Base-by-base conservation (phyloP, 2,329 filamentous ascomycete species). In the Cordyceps cateniannulata region DNA sequence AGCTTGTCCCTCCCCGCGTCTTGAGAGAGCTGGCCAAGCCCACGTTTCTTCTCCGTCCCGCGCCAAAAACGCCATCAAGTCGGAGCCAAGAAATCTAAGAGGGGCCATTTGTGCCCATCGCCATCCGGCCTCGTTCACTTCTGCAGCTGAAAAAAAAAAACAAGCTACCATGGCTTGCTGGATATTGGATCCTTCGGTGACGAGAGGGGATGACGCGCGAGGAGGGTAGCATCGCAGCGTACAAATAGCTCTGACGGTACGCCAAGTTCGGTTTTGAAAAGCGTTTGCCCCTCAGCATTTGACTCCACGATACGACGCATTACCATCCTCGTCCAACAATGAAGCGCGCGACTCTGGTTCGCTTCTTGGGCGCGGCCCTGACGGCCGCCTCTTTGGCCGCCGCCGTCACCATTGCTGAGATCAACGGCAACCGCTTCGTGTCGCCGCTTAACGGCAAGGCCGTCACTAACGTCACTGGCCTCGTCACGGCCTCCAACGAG, bases 401-500 rank as follows among this genome's bases (percentile, higher is more conserved):
- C 44, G 77, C 78, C 49, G 65, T 80, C 60, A 80, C 79, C 62
- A 85, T 86, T 66, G 76, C 79, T 62, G 76, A 86, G 67, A 88
- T 90, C 78, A 90, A 88, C 66, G 86, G 87, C 65, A 79, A 84
- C 67, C 78, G 72, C 24, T 90, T 83, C 71, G 70, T 88, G 52
- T 90, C 87, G 18, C 80, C 85, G 0, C 82, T 83, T 69, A 76
- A 76, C 9, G 81, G 81, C 53, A 73, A 85, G 69, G 73, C 72
- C 7, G 82, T 89, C 55, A 79, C 78, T 24, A 81, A 81, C 61
- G 77, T 90, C 60, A 79, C 80, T 38, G 87, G 87, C 42, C 73
- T 89, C 12, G 79, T 90, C 18, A 87, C 85, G 20, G 87, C 86
- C 38, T 85, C 85, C 68, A 79, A 81, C 0, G 78, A 81, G 16